These are phyloP conservation scores for Cordyceps pruinosa DNA, from an alignment of 2,329 filamentous ascomycete species.

Conservation along the genomic window DNA sequence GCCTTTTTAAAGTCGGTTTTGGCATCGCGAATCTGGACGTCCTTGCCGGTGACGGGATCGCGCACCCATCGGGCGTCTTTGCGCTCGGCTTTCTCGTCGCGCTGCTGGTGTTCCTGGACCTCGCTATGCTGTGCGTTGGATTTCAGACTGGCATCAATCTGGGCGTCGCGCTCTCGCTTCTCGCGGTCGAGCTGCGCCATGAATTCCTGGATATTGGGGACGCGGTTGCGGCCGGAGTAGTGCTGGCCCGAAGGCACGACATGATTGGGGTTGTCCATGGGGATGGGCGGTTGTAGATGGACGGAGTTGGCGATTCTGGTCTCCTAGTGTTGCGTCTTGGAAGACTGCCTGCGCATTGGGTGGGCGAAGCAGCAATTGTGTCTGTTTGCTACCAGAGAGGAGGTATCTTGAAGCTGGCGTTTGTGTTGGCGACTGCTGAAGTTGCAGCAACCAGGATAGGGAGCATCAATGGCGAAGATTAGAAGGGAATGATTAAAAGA, in stretches of 20 bases:
- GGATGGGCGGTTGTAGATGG: too few relatives aligned
- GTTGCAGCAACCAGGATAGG: background rate
- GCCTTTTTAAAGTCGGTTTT: conserved; percentile 61
- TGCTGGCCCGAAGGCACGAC: conserved; percentile 50
- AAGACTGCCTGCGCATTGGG: too few relatives aligned
- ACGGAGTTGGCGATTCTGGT: too few relatives aligned
- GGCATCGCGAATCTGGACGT: conserved; percentile 81
- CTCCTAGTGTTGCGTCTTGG: too few relatives aligned
- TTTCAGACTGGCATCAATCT: conserved; percentile 55
- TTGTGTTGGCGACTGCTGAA: background rate
- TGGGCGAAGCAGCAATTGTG: background rate
- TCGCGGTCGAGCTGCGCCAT: conserved; percentile 70
- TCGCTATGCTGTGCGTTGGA: conserved; percentile 30
- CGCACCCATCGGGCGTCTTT: conserved; percentile 64
- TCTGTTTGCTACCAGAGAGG: too few relatives aligned
- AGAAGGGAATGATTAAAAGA: too few relatives aligned
- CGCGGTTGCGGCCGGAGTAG: conserved; percentile 76
- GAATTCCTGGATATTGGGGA: conserved; percentile 84
- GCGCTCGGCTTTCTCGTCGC: conserved; percentile 27
- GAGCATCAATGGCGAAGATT: background rate
- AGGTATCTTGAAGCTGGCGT: too few relatives aligned
- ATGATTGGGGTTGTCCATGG: conserved; percentile 35
- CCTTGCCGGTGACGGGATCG: conserved; percentile 79
- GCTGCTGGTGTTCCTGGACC: conserved; percentile 36
- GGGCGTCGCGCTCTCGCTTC: conserved; percentile 67